Conservation (phyloP, 257 asterid genomes). For the Galeopsis tetrahit region DNA sequence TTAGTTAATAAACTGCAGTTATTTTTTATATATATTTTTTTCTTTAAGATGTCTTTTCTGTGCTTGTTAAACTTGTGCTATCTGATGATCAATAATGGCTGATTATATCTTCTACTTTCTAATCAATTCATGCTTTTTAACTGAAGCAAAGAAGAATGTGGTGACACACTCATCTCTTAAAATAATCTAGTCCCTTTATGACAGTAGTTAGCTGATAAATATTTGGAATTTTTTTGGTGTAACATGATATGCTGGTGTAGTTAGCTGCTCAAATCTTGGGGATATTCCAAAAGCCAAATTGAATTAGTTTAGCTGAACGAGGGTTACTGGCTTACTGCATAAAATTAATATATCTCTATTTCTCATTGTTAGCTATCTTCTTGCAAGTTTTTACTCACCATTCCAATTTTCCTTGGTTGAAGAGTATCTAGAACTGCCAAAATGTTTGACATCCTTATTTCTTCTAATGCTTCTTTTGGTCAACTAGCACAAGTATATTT, state of each 20-base stretch:
- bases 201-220: background rate
- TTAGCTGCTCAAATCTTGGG: slow-evolving; percentile 19
- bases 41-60: background rate
- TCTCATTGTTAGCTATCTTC: background rate
- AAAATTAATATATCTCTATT: slow-evolving; percentile 1
- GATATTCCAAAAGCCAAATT: background rate
- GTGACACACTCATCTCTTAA: background rate
- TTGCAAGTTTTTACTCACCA: slow-evolving; percentile 4
- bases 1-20: background rate
- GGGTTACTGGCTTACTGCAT: background rate
- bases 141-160: slow-evolving; percentile 13
- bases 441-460: background rate
- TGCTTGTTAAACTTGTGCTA: slow-evolving; percentile 2
- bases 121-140: slow-evolving; percentile 5
- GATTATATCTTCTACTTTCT: slow-evolving; percentile 21
- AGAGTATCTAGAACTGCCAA: slow-evolving; percentile 8
- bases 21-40: background rate
- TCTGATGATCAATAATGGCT: background rate
- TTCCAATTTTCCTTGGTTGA: background rate
- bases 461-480: background rate
- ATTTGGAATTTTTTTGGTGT: slow-evolving; percentile 7
- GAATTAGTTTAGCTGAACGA: slow-evolving; percentile 11
- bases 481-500: background rate
- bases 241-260: background rate
- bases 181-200: background rate